Percentiles rank a stretch among this genome's conserved stretches.
Evolutionary conservation across 805 yeast genomes (phyloP).

Genomic region (Myxozyma kluyveri): DNA sequence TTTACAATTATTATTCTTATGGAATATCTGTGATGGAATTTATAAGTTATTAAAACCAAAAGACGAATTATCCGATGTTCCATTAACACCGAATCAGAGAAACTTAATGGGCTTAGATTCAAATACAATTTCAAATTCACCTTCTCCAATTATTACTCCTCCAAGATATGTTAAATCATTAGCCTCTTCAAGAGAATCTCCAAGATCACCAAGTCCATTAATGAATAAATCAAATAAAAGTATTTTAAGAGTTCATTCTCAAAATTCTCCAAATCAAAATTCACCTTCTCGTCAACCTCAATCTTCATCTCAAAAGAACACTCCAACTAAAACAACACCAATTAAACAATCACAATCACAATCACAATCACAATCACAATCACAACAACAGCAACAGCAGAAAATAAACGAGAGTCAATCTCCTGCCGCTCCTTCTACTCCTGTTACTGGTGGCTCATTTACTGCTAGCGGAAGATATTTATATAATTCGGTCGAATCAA

Average conservation of each 20-base stretch:
- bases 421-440: constrained; percentile 1
- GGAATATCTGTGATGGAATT: constrained; percentile 30
- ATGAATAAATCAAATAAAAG: constrained; percentile 23
- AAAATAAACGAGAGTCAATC: background rate
- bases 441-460: constrained; percentile 3
- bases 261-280: background rate
- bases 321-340: background rate
- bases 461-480: constrained; percentile 23
- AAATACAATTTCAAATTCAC: constrained; percentile 7
- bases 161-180: constrained; percentile 30
- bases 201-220: constrained; percentile 27
- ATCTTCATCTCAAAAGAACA: background rate
- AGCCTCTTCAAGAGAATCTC: constrained; percentile 26
- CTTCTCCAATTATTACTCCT: constrained; percentile 29
- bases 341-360: background rate
- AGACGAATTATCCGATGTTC: constrained; percentile 28
- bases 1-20: constrained; percentile 28
- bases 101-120: constrained; percentile 28
- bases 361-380: background rate
- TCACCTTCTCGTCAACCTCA: background rate
- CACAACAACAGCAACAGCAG: background rate
- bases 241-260: background rate
- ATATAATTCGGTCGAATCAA: constrained; percentile 20
- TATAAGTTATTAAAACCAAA: constrained; percentile 20
- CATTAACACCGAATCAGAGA: constrained; percentile 32